These are phyloP conservation scores for Rhizopogon salebrosus DNA, from an alignment of 768 basidiomycete species.

Conservation along the genomic window DNA sequence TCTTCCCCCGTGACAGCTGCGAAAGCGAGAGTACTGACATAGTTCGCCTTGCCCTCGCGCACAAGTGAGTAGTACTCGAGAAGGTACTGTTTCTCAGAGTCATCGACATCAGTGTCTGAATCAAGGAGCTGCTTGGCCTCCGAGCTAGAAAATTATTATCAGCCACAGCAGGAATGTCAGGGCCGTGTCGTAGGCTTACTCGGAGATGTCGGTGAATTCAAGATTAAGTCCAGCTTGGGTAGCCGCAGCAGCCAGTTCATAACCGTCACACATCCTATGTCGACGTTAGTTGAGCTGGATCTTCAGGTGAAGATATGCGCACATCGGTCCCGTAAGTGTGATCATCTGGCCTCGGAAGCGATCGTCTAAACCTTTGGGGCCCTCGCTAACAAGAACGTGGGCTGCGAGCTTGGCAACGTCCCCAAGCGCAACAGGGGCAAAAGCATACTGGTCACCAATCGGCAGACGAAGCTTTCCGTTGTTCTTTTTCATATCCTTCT, in stretches of 20 bases:
- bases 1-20: background rate
- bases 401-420: slow-evolving; percentile 24
- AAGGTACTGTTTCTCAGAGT: slow-evolving; percentile 26
- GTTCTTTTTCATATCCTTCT: slow-evolving; percentile 20
- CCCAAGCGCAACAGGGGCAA: slow-evolving; percentile 25
- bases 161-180: background rate
- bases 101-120: slow-evolving; percentile 5
- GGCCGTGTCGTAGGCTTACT: slow-evolving; percentile 7
- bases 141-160: background rate
- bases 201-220: slow-evolving; percentile 19
- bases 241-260: slow-evolving; percentile 20
- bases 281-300: background rate
- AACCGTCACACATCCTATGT: slow-evolving; percentile 15
- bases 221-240: slow-evolving; percentile 17
- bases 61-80: slow-evolving; percentile 28
- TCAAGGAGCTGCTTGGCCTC: slow-evolving; percentile 17
- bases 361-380: slow-evolving; percentile 26
- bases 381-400: slow-evolving; percentile 20
- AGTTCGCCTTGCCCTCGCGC: slow-evolving; percentile 28
- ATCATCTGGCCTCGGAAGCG: slow-evolving; percentile 24
- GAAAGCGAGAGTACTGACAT: slow-evolving; percentile 2
- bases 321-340: slow-evolving; percentile 16
- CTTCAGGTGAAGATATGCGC: background rate
- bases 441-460: slow-evolving; percentile 21
- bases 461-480: slow-evolving; percentile 22